Conservation (phyloP, 2,329 filamentous ascomycete genomes). For the Calonectria pauciramosa region DNA sequence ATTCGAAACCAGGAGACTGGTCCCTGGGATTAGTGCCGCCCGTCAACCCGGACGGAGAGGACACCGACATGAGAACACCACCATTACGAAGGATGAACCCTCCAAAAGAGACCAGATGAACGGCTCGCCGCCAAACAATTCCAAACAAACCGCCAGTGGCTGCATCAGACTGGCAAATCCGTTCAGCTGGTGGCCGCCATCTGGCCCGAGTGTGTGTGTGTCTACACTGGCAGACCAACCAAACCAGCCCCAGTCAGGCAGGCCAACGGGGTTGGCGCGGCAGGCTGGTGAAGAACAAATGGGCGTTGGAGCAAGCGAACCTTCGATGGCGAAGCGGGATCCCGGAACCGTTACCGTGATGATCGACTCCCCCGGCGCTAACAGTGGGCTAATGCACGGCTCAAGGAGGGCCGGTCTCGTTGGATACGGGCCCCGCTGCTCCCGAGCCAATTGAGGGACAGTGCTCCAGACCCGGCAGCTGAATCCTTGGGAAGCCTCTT, state of each 20-base stretch:
- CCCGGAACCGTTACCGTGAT: not conserved
- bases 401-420: not conserved
- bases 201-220: not conserved
- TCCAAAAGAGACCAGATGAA: not conserved
- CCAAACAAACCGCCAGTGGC: not conserved
- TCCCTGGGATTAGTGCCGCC: not conserved
- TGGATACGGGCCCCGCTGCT: not conserved
- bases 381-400: not conserved
- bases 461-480: not conserved
- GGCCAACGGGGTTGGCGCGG: not conserved
- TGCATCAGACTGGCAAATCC: not conserved
- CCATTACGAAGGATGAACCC: not conserved
- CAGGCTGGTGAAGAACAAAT: not conserved
- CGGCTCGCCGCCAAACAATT: not conserved
- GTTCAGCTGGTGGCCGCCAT: not conserved
- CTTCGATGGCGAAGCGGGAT: not conserved
- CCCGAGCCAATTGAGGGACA: not conserved
- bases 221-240: not conserved
- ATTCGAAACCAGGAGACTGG: not conserved
- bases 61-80: not conserved
- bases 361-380: constrained; percentile 2
- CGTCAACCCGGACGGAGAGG: not conserved
- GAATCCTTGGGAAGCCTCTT: not conserved
- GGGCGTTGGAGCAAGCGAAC: not conserved
- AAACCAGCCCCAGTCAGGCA: not conserved